Percentiles rank a stretch among this genome's conserved stretches.
Conservation (phyloP, 768 basidiomycete genomes). For the Auriscalpium microsporum region DNA sequence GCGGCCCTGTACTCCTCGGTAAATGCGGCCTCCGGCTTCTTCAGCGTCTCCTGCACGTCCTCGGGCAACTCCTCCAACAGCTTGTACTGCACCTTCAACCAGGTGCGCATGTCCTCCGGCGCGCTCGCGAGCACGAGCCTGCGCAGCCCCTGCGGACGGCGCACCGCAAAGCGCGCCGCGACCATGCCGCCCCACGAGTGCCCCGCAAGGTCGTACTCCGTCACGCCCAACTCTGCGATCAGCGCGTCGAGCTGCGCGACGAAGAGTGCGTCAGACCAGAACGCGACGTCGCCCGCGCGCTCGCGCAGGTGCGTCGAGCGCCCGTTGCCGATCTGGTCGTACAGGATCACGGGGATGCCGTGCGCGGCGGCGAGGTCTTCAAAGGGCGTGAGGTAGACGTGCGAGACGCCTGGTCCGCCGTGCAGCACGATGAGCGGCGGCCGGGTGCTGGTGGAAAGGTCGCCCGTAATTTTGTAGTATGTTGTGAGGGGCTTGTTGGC, state of each 20-base stretch:
- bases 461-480: slow-evolving; percentile 40
- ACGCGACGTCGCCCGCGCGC: slow-evolving; percentile 30
- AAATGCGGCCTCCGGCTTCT: slow-evolving; percentile 25
- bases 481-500: slow-evolving; percentile 32
- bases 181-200: slow-evolving; percentile 37
- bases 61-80: slow-evolving; percentile 23
- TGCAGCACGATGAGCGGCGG: slow-evolving; percentile 44
- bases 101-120: slow-evolving; percentile 22
- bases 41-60: slow-evolving; percentile 24
- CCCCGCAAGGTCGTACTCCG: slow-evolving; percentile 4
- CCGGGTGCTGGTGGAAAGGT: slow-evolving; percentile 26
- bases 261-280: slow-evolving; percentile 46
- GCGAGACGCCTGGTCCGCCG: slow-evolving; percentile 44
- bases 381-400: slow-evolving; percentile 32
- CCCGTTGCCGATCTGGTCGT: slow-evolving; percentile 46
- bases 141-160: slow-evolving; percentile 24
- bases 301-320: slow-evolving; percentile 45
- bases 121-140: slow-evolving; percentile 22
- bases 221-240: slow-evolving; percentile 30
- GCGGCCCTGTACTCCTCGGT: slow-evolving; percentile 1
- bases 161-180: slow-evolving; percentile 20
- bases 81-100: slow-evolving; percentile 16
- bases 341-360: slow-evolving; percentile 41
- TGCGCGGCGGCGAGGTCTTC: slow-evolving; percentile 29
- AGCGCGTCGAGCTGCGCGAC: slow-evolving; percentile 39